Conservation (phyloP, 495 filamentous ascomycete genomes). For the Bathelium albidoporum region DNA sequence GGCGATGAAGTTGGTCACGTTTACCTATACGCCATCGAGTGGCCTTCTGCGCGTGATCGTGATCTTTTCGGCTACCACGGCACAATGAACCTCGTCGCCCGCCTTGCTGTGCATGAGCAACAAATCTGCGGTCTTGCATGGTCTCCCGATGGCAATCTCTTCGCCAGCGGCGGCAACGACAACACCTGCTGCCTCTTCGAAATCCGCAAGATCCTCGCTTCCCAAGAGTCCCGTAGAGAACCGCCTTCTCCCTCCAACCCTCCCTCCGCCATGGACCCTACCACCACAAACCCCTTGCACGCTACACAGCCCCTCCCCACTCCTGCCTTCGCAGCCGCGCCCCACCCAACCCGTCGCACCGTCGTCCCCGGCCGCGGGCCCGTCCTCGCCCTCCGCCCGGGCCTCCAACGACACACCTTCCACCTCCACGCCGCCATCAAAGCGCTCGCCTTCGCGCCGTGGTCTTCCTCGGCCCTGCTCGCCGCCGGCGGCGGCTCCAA, state of each 20-base stretch:
- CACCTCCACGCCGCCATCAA: slow-evolving; percentile 82
- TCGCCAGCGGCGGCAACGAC: slow-evolving; percentile 89
- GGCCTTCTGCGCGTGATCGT: slow-evolving; percentile 45
- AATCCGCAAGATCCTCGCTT: slow-evolving; percentile 44
- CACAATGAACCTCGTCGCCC: slow-evolving; percentile 63
- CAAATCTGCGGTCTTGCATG: slow-evolving; percentile 90
- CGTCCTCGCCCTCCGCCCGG: slow-evolving; percentile 29
- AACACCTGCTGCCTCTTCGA: slow-evolving; percentile 80
- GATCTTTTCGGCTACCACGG: slow-evolving; percentile 59
- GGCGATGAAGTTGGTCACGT: slow-evolving; percentile 80
- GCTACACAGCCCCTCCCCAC: neutral
- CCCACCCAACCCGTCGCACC: neutral
- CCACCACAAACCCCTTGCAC: slow-evolving; percentile 17
- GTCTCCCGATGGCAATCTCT: slow-evolving; percentile 63
- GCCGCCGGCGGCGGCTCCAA: slow-evolving; percentile 91
- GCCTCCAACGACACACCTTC: slow-evolving; percentile 63
- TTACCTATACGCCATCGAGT: slow-evolving; percentile 85
- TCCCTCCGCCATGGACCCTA: slow-evolving; percentile 18
- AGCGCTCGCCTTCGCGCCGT: slow-evolving; percentile 94
- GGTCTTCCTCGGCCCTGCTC: slow-evolving; percentile 76
- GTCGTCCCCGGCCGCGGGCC: slow-evolving; percentile 10
- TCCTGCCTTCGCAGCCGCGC: neutral
- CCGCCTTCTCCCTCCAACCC: slow-evolving; percentile 9
- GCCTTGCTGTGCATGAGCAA: slow-evolving; percentile 70
- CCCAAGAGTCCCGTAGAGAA: slow-evolving; percentile 2